A percentile compares a stretch with the other conserved stretches of the same genome.
Conservation (phyloP, 495 filamentous ascomycete genomes). For the Penicillium longicatenatum region DNA sequence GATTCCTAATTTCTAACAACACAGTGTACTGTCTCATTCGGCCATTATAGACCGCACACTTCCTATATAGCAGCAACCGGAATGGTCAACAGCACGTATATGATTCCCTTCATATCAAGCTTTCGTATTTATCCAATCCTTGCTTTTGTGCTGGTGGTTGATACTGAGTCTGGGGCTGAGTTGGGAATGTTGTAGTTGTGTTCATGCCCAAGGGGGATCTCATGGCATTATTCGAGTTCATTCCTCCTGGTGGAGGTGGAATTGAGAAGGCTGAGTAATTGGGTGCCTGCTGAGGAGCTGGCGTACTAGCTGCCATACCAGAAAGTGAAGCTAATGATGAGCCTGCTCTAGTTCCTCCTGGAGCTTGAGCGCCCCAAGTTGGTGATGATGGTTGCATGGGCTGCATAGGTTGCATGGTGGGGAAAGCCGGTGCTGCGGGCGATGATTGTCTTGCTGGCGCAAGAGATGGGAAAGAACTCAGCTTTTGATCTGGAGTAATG, state of each 20-base stretch:
- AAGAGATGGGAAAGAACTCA: conserved; percentile 52
- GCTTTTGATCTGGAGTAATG: conserved; percentile 54
- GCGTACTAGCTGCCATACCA: conserved; percentile 27
- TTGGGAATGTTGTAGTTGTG: conserved; percentile 20
- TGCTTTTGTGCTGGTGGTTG: conserved; percentile 45
- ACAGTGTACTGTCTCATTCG: neutral
- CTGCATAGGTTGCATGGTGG: conserved; percentile 34
- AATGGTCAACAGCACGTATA: conserved; percentile 8
- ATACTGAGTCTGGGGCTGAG: conserved; percentile 17
- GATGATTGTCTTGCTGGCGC: conserved; percentile 42
- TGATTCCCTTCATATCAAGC: conserved; percentile 57
- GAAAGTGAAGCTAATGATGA: conserved; percentile 32
- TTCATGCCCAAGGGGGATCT: conserved; percentile 24
- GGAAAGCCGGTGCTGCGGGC: conserved; percentile 30
- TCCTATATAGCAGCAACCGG: neutral
- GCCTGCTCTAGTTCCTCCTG: conserved; percentile 21
- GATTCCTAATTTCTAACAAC: neutral
- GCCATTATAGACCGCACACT: neutral
- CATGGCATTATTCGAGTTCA: conserved; percentile 19
- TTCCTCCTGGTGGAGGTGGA: conserved; percentile 42
- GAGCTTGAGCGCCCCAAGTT: conserved; percentile 30
- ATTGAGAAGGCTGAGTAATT: conserved; percentile 51
- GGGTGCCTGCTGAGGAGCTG: conserved; percentile 27
- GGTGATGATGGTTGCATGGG: conserved; percentile 20
- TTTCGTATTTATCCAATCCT: conserved; percentile 80